Conservation (phyloP, 2,329 filamentous ascomycete genomes). For the Arthroderma sp. region DNA sequence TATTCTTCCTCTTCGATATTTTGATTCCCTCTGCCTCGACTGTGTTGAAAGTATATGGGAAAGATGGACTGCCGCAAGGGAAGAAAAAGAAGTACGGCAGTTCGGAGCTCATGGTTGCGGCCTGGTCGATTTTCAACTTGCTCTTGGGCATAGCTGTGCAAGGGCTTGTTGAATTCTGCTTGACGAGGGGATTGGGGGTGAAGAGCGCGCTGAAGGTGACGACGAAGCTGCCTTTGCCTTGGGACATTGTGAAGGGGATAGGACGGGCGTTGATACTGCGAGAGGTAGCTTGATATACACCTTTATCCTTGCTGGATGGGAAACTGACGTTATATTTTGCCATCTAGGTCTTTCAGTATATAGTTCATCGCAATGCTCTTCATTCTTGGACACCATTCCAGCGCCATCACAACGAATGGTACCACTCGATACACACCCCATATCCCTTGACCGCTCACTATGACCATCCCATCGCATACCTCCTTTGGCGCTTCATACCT, state of each 20-base stretch:
- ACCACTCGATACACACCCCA: constrained; percentile 42
- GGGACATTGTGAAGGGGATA: constrained; percentile 46
- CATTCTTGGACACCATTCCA: constrained; percentile 50
- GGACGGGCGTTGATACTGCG: constrained; percentile 42
- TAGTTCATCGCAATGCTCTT: constrained; percentile 59
- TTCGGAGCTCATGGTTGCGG: constrained; percentile 39
- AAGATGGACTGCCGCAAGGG: constrained; percentile 37
- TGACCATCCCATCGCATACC: constrained; percentile 47
- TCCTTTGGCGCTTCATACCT: constrained; percentile 44
- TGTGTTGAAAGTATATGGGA: constrained; percentile 56
- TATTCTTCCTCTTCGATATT: constrained; percentile 63
- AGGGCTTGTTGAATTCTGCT: constrained; percentile 42
- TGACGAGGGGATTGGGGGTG: constrained; percentile 42
- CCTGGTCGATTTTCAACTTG: constrained; percentile 46
- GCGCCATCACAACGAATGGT: constrained; percentile 43
- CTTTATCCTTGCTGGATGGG: constrained; percentile 1
- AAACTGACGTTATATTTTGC: background rate
- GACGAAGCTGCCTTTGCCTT: constrained; percentile 50
- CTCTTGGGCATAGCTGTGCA: constrained; percentile 44
- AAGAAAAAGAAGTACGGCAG: constrained; percentile 30
- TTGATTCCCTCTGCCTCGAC: constrained; percentile 56
- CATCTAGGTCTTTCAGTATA: constrained; percentile 55
- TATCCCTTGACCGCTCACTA: constrained; percentile 49
- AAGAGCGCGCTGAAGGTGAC: constrained; percentile 48
- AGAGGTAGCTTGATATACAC: constrained; percentile 36